phyloP scores from a whole-genome alignment of 768 basidiomycete species.

The Termitomyces sp. region DNA sequence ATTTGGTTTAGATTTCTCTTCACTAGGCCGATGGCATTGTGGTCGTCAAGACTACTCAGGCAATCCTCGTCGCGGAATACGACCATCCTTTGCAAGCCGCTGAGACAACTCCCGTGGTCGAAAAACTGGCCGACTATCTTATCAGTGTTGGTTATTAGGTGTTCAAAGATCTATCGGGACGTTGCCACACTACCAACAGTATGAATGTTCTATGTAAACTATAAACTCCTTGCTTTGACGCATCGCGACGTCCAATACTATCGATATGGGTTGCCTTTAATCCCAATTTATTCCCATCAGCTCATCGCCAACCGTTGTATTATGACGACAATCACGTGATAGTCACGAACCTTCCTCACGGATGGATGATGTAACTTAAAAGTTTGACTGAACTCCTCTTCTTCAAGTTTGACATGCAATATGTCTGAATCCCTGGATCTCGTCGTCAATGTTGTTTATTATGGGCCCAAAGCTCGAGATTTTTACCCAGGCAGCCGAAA shows the following conservation, averaged over 20 bases:
- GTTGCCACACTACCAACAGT: slow-evolving; percentile 2
- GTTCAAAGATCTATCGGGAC: slow-evolving; percentile 6
- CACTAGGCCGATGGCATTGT: slow-evolving; percentile 69
- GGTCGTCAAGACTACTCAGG: slow-evolving; percentile 80
- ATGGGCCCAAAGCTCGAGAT: slow-evolving; percentile 34
- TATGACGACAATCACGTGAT: slow-evolving; percentile 16
- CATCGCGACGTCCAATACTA: slow-evolving; percentile 2
- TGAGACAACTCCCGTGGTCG: slow-evolving; percentile 67
- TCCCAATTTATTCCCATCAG: neutral
- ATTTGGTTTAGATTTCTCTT: neutral
- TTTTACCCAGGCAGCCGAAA: slow-evolving; percentile 29
- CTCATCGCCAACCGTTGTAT: too few relatives aligned
- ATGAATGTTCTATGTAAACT: slow-evolving; percentile 19
- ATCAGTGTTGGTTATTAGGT: slow-evolving; percentile 53
- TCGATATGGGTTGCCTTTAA: neutral
- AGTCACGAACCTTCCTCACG: neutral
- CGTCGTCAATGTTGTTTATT: slow-evolving; percentile 32
- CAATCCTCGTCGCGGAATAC: slow-evolving; percentile 83
- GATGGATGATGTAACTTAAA: too few relatives aligned
- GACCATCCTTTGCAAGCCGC: slow-evolving; percentile 56
- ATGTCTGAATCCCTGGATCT: slow-evolving; percentile 20
- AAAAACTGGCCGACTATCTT: slow-evolving; percentile 78
- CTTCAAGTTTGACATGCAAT: neutral
- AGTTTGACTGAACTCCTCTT: neutral
- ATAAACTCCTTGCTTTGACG: slow-evolving; percentile 7